Evolutionary conservation across 1,284 basidiomycete species (phyloP), one percentile per base, ranked within the genome.

Genomic region (Leccinum pallidistipes): DNA sequence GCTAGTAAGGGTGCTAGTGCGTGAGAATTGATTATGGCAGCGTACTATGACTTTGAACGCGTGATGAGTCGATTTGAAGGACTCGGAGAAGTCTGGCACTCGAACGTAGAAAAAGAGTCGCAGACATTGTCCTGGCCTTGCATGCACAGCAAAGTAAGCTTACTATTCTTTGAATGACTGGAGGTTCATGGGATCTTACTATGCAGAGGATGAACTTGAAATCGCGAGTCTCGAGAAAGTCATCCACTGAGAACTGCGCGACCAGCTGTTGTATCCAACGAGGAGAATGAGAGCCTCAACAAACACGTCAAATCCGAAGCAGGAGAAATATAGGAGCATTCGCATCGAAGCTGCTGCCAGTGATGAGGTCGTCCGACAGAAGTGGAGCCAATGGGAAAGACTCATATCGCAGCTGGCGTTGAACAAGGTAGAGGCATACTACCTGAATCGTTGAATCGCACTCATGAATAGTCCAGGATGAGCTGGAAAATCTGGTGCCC

Each of bases 331-430:
- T 68, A 83, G 87, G 12, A 77, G 72, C 18, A 88, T 94, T n/a
- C 79, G 97, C 11, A 80, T 81, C 2, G 84, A 91, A 65, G 95
- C 94, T 0, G 79, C 80, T 1, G 81, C 82, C 36, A 94, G 91
- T 68, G 94, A 97, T 70, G 85, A 83, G 45, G 80, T 85, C 5
- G 89, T 97, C 0, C 78, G 88, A 34, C 76, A 82, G 60, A 95
- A 95, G 73, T 97, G 92, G 91, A 87, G 89, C 54, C 86, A 95
- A 68, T 96, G 93, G 93, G 87, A 90, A 67, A 79, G 81, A n/a
- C 82, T 81, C 57, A 90, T 96, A 56, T 76, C 76, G 18, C 83
- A 91, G 62, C 80, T 97, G 59, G 88, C 84, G 16, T 85, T 83
- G 75, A 86, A 88, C 59, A 88, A 94, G 80, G 92, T 91, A 68